These are phyloP conservation scores for Acanthamoeba triangularis DNA, from an alignment of 208 protist genomes.

Conservation along the genomic window DNA sequence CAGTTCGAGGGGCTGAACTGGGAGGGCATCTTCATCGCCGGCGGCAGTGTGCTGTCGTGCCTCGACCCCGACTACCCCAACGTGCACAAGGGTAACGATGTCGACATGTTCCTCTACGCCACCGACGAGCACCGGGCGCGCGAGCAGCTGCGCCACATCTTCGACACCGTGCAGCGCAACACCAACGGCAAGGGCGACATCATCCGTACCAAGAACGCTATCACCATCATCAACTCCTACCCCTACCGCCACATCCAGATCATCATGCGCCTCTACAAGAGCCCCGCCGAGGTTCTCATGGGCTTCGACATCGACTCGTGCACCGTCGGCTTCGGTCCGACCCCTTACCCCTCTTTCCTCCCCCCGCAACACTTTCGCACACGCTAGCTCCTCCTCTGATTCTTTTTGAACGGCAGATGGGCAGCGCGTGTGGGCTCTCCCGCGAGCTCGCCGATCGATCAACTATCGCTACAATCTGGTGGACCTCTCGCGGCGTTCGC, in stretches of 20 bases:
- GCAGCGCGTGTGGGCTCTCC: conserved; percentile 66
- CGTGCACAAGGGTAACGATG: conserved; percentile 77
- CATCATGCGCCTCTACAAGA: conserved; percentile 85
- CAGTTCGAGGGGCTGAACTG: conserved; percentile 80
- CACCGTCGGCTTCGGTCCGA: conserved; percentile 71
- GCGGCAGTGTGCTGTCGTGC: conserved; percentile 81
- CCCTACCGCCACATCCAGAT: conserved; percentile 84
- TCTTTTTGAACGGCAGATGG: conserved; percentile 67
- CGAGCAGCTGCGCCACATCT: conserved; percentile 77
- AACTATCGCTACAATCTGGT: conserved; percentile 78
- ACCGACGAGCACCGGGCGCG: conserved; percentile 73
- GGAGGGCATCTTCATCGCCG: conserved; percentile 84
- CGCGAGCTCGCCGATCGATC: conserved; percentile 72
- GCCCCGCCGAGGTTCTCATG: conserved; percentile 83
- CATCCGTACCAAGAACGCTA: conserved; percentile 72
- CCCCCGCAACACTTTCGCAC: too few relatives aligned
- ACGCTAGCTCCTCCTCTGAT: too few relatives aligned
- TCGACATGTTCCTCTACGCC: conserved; percentile 89
- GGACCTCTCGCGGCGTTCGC: conserved; percentile 78
- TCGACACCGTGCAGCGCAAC: conserved; percentile 60
- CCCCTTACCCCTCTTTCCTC: too few relatives aligned
- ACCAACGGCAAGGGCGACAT: background rate
- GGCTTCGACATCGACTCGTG: conserved; percentile 88
- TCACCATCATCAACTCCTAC: conserved; percentile 79
- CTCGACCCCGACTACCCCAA: background rate